Conservation (phyloP, 2,329 filamentous ascomycete species). For the Cercospora sp. region DNA sequence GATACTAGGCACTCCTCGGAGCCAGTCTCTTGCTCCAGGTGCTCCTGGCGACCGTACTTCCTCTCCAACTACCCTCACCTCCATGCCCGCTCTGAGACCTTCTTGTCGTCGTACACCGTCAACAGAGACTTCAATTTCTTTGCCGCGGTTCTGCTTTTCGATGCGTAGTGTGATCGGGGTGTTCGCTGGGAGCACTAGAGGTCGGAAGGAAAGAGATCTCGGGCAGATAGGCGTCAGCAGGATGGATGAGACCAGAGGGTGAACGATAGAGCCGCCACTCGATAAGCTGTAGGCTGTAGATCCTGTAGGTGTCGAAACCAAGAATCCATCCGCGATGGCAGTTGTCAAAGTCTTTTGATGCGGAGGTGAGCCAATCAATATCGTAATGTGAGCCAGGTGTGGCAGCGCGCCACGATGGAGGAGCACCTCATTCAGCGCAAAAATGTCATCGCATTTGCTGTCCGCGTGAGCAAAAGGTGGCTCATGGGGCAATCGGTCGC, state of each 20-base stretch:
- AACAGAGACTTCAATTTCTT: slow-evolving; percentile 53
- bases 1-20: slow-evolving; percentile 86
- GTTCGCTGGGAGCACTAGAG: slow-evolving; percentile 82
- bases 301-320: slow-evolving; percentile 89
- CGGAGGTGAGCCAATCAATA: slow-evolving; percentile 67
- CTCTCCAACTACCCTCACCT: slow-evolving; percentile 87
- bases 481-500: slow-evolving; percentile 49
- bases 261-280: slow-evolving; percentile 87
- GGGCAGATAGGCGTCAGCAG: slow-evolving; percentile 94
- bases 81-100: slow-evolving; percentile 54
- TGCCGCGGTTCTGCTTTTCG: slow-evolving; percentile 60
- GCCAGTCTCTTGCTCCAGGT: slow-evolving; percentile 51
- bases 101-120: slow-evolving; percentile 49
- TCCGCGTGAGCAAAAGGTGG: slow-evolving; percentile 36
- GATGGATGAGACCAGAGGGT: slow-evolving; percentile 84
- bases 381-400: slow-evolving; percentile 87
- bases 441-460: slow-evolving; percentile 49
- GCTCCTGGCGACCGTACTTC: slow-evolving; percentile 57
- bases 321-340: slow-evolving; percentile 91
- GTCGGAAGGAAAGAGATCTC: slow-evolving; percentile 85
- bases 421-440: slow-evolving; percentile 92
- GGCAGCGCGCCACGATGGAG: slow-evolving; percentile 88
- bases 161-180: slow-evolving; percentile 79
- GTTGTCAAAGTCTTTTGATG: slow-evolving; percentile 81
- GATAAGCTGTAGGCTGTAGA: slow-evolving; percentile 95